A percentile compares a stretch with the other conserved stretches of the same genome.
These are phyloP conservation scores for Corrigiola litoralis DNA, from an alignment of 179 eudicot species.

Conservation along the genomic window DNA sequence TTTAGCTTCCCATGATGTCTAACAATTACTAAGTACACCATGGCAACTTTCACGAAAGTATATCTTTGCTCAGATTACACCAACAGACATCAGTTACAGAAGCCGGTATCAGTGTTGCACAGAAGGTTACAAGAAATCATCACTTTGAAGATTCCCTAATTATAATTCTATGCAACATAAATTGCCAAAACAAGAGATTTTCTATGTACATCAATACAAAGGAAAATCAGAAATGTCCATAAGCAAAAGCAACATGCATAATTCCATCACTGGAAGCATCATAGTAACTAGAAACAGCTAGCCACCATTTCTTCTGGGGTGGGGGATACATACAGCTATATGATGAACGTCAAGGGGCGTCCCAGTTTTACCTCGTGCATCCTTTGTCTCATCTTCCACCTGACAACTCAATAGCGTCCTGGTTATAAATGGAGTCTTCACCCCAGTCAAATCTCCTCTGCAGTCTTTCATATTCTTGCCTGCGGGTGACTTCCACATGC, in stretches of 20 bases:
- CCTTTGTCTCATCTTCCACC: constrained; percentile 61
- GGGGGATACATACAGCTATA: neutral
- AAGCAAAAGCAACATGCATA: neutral
- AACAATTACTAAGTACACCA: neutral
- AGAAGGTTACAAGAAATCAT: neutral
- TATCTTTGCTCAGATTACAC: neutral
- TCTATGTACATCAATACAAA: constrained; percentile 3
- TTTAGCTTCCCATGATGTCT: neutral
- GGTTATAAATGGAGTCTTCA: constrained; percentile 68
- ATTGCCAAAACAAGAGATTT: neutral
- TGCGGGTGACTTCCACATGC: constrained; percentile 67
- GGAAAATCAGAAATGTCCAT: neutral
- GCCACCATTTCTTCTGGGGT: neutral
- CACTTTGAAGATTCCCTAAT: constrained; percentile 1
- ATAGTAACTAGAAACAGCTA: neutral
- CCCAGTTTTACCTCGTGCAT: constrained; percentile 16
- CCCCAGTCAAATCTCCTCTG: constrained; percentile 89
- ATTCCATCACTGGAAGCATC: neutral
- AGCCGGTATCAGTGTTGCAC: neutral
- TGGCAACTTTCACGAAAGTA: neutral
- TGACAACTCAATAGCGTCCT: constrained; percentile 84
- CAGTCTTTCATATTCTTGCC: constrained; percentile 68
- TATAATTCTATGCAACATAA: neutral
- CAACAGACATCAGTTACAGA: neutral
- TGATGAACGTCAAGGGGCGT: neutral